A percentile compares a stretch with the other conserved stretches of the same genome.
phyloP scores from a whole-genome alignment of 2,329 filamentous ascomycete species.

The Cytospora piceae region DNA sequence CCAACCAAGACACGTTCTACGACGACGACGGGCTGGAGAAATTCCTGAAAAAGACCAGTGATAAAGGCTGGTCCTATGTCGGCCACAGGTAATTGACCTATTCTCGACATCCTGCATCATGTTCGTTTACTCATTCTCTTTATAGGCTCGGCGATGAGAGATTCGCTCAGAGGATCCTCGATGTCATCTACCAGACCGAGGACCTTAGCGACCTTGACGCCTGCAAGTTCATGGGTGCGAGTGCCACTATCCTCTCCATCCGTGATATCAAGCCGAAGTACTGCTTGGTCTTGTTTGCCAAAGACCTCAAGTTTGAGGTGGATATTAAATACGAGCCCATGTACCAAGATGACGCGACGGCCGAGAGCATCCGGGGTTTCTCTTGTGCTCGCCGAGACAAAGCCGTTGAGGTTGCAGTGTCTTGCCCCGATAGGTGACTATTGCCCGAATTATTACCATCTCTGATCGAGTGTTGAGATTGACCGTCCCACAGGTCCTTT shows the following conservation, averaged over 20 bases:
- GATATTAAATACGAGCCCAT: slow-evolving; percentile 23
- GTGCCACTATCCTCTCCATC: slow-evolving; percentile 7
- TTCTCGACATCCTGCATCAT: neutral
- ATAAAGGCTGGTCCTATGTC: slow-evolving; percentile 16
- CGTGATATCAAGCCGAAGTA: slow-evolving; percentile 26
- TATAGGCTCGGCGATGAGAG: slow-evolving; percentile 16
- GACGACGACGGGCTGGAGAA: slow-evolving; percentile 5
- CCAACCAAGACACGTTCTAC: slow-evolving; percentile 8
- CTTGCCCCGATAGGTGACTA: slow-evolving; percentile 41
- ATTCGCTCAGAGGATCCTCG: slow-evolving; percentile 15
- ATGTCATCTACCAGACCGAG: slow-evolving; percentile 24
- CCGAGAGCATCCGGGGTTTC: slow-evolving; percentile 10
- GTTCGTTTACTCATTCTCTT: neutral
- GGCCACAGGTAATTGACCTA: slow-evolving; percentile 3
- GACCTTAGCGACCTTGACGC: neutral
- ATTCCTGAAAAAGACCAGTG: slow-evolving; percentile 15
- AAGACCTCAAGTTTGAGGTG: slow-evolving; percentile 33
- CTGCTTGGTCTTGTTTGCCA: slow-evolving; percentile 30
- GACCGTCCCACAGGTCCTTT: slow-evolving; percentile 36
- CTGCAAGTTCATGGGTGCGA: slow-evolving; percentile 3
- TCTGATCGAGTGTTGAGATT: slow-evolving; percentile 15
- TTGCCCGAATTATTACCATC: neutral
- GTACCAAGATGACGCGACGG: neutral
- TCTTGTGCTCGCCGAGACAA: slow-evolving; percentile 26
- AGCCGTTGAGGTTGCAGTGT: slow-evolving; percentile 35